Evolutionary conservation across 2,329 filamentous ascomycete species (phyloP).

Genomic region (Westerdykella ornata): DNA sequence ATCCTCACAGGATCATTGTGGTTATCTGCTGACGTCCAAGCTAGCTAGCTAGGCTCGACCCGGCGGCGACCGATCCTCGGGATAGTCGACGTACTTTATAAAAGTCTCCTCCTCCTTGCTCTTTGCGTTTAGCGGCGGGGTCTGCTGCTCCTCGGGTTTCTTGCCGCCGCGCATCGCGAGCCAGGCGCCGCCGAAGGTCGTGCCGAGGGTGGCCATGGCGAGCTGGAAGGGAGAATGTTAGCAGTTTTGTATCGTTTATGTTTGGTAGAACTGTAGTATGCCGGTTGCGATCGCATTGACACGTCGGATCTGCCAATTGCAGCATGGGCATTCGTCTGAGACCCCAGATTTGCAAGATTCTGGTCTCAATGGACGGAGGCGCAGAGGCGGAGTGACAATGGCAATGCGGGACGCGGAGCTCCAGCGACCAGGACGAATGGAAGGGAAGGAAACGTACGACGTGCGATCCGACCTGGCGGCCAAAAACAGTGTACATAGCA

Average conservation of each 20-base stretch:
- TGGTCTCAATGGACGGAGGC: too few relatives aligned
- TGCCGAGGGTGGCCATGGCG: constrained; percentile 49
- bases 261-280: too few relatives aligned
- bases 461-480: constrained; percentile 51
- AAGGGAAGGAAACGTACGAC: constrained; percentile 38
- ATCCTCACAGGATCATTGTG: too few relatives aligned
- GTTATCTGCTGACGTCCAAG: neutral
- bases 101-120: constrained; percentile 64
- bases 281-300: too few relatives aligned
- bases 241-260: constrained; percentile 5
- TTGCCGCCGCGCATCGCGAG: constrained; percentile 38
- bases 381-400: neutral
- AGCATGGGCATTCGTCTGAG: too few relatives aligned
- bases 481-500: constrained; percentile 46
- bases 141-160: constrained; percentile 33
- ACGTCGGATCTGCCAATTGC: neutral
- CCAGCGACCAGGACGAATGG: neutral
- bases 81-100: constrained; percentile 51
- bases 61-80: too few relatives aligned
- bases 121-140: constrained; percentile 56
- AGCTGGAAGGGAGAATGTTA: constrained; percentile 42
- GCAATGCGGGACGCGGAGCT: neutral
- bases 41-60: neutral
- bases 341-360: too few relatives aligned
- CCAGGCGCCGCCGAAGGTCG: constrained; percentile 31